Conservation (phyloP, 2,329 filamentous ascomycete species). For the Fusarium graminum region DNA sequence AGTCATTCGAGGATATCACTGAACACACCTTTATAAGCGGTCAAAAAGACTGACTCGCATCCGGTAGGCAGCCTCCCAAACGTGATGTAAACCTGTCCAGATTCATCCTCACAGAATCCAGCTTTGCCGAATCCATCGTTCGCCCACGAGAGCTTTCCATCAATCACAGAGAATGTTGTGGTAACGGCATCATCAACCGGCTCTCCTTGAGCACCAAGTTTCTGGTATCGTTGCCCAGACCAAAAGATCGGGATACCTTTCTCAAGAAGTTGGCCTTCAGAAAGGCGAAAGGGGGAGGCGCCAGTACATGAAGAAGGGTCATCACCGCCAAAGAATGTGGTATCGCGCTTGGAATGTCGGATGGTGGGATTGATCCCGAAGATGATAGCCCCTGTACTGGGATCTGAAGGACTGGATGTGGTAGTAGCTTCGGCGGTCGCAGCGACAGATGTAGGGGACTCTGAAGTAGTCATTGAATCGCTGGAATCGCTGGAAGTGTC, state of each 20-base stretch:
- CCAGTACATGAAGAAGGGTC: constrained; percentile 6
- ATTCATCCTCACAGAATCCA: constrained; percentile 3
- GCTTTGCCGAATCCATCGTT: constrained; percentile 1
- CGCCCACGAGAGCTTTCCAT: not conserved
- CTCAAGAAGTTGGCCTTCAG: not conserved
- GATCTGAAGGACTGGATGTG: not conserved
- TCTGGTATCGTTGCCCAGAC: not conserved
- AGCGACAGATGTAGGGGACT: not conserved
- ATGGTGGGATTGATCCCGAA: not conserved
- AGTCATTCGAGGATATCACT: fast-evolving
- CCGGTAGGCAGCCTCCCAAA: constrained; percentile 5
- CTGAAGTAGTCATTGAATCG: not conserved
- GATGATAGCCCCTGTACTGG: not conserved
- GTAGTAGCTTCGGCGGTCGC: not conserved
- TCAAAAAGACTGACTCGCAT: constrained; percentile 11
- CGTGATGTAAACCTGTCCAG: constrained; percentile 19
- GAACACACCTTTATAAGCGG: constrained; percentile 4
- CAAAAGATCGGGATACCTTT: constrained; percentile 2
- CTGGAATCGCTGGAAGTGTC: too few relatives aligned
- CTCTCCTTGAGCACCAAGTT: not conserved
- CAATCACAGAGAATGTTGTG: not conserved
- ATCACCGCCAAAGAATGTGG: not conserved
- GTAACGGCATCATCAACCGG: not conserved
- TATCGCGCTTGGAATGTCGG: not conserved
- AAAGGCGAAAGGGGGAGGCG: constrained; percentile 4